A percentile compares a stretch with the other conserved stretches of the same genome.
Evolutionary conservation across 352 stramenopile species (phyloP).

Genomic region (Thalassiosira livingstoniorum): DNA sequence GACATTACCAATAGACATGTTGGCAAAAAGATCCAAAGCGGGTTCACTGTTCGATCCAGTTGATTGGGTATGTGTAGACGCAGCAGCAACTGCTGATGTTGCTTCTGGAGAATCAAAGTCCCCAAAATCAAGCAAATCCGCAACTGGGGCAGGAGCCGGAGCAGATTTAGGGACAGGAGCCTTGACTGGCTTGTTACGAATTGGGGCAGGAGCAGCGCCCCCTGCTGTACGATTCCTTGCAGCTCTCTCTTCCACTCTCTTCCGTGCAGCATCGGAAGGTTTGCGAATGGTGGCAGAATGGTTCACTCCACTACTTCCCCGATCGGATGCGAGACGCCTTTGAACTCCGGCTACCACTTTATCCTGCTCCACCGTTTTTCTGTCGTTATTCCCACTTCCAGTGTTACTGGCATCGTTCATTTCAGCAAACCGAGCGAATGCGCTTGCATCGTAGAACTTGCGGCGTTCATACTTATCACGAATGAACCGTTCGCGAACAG

Average conservation of each 20-base stretch:
- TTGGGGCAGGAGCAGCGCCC: not conserved
- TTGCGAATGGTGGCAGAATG: constrained; percentile 33
- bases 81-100: constrained; percentile 30
- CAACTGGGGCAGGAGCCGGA: constrained; percentile 39
- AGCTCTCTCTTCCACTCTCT: constrained; percentile 66
- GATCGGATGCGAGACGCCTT: constrained; percentile 27
- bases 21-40: constrained; percentile 57
- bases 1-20: constrained; percentile 46
- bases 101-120: constrained; percentile 56
- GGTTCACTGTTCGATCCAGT: constrained; percentile 26
- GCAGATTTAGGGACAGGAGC: constrained; percentile 12
- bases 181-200: constrained; percentile 34
- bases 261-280: constrained; percentile 71
- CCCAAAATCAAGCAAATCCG: constrained; percentile 82
- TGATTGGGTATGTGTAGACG: constrained; percentile 15
- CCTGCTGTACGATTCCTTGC: constrained; percentile 46
- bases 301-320: not conserved
- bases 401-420: constrained; percentile 11
- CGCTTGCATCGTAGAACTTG: constrained; percentile 82
- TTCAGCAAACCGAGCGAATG: constrained; percentile 42
- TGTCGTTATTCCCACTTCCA: not conserved
- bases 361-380: constrained; percentile 35
- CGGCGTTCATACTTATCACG: constrained; percentile 86
- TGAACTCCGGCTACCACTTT: constrained; percentile 51
- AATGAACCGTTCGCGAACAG: constrained; percentile 82